Conservation (phyloP, 1,284 basidiomycete species). For the Coniferiporia weirii region DNA sequence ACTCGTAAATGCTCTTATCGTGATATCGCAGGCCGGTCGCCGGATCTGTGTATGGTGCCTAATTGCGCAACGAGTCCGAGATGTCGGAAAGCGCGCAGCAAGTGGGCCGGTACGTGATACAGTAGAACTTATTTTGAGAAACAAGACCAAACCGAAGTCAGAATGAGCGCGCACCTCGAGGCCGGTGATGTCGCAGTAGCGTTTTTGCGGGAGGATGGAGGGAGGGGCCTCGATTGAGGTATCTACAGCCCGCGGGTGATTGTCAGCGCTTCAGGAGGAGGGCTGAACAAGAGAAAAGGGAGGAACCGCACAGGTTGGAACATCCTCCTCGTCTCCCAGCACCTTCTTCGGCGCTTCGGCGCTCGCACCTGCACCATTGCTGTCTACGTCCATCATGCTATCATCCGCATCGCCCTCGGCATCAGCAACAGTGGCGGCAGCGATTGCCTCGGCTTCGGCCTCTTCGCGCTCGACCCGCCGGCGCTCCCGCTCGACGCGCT, state of each 20-base stretch:
- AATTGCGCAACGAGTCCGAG: not conserved
- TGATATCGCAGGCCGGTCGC: constrained; percentile 78
- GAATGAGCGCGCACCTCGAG: constrained; percentile 50
- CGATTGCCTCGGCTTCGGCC: constrained; percentile 21
- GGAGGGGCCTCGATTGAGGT: constrained; percentile 83
- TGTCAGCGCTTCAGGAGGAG: too few relatives aligned
- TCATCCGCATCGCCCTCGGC: constrained; percentile 11
- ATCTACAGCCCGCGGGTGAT: constrained; percentile 39
- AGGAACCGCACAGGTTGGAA: constrained; percentile 56
- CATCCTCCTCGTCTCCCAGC: constrained; percentile 44
- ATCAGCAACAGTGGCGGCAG: constrained; percentile 20
- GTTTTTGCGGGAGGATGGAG: constrained; percentile 69
- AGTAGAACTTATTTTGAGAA: not conserved
- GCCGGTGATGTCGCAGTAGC: constrained; percentile 86
- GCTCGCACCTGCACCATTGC: constrained; percentile 24
- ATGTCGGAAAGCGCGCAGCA: not conserved
- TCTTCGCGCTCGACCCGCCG: constrained; percentile 53
- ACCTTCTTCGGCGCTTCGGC: constrained; percentile 35
- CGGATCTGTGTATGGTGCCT: constrained; percentile 85
- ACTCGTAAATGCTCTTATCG: constrained; percentile 80
- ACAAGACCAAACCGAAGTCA: not conserved
- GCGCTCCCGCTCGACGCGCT: constrained; percentile 72
- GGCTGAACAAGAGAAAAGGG: not conserved
- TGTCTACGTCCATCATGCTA: constrained; percentile 33
- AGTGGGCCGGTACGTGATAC: too few relatives aligned